Conservation (phyloP, 2,329 filamentous ascomycete genomes). For the Phoma sp. region DNA sequence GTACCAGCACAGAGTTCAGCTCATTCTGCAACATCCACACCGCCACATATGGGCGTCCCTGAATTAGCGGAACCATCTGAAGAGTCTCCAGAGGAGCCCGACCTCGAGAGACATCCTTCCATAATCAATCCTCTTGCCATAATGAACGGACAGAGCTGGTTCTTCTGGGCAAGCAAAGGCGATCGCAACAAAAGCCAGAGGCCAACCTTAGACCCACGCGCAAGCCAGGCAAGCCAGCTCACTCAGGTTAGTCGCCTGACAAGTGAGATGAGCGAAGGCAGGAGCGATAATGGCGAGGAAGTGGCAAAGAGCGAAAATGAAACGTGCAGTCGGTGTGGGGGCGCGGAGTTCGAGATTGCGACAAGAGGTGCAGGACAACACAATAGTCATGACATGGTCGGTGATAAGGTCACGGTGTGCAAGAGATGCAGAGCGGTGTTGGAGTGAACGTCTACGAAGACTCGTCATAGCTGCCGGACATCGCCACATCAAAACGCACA, state of each 20-base stretch:
- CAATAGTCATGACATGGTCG: conserved; percentile 18
- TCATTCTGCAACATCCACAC: conserved; percentile 10
- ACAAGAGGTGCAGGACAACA: conserved; percentile 52
- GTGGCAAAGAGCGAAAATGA: background rate
- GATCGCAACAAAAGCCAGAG: conserved; percentile 10
- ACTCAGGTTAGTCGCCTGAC: conserved; percentile 66
- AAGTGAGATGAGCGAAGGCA: conserved; percentile 34
- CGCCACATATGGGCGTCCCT: background rate
- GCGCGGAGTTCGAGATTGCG: conserved; percentile 67
- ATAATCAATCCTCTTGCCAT: conserved; percentile 55
- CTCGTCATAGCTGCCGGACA: too few relatives aligned
- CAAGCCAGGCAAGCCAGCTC: conserved; percentile 58
- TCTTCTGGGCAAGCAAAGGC: conserved; percentile 53
- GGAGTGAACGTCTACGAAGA: background rate
- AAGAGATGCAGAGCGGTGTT: conserved; percentile 55
- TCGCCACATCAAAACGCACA: too few relatives aligned
- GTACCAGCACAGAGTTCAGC: conserved; percentile 19
- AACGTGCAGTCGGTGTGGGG: conserved; percentile 63
- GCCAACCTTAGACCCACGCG: conserved; percentile 42
- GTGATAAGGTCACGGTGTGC: conserved; percentile 66
- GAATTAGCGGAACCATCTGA: background rate
- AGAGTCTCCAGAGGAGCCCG: background rate
- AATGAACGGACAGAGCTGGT: conserved; percentile 58
- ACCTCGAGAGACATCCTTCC: conserved; percentile 2
- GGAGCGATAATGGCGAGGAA: conserved; percentile 54